Conservation (phyloP, 208 protist species). For the Acanthamoeba culbertsoni region DNA sequence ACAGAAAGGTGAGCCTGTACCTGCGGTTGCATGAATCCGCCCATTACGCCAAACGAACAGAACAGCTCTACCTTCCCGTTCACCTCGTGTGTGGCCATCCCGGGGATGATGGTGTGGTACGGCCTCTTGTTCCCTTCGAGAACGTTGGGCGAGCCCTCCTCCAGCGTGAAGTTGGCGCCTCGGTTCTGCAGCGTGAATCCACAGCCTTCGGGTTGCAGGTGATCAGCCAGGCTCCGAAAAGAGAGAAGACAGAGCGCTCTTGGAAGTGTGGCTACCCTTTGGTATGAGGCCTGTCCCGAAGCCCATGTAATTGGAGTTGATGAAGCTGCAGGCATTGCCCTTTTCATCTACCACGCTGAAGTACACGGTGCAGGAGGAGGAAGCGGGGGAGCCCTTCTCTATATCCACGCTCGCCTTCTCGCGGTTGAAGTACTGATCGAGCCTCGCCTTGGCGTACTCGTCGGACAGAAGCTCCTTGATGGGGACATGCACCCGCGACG, state of each 20-base stretch:
- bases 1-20: background rate
- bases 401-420: slow-evolving; percentile 38
- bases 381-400: slow-evolving; percentile 64
- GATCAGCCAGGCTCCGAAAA: background rate
- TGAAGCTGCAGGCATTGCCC: slow-evolving; percentile 84
- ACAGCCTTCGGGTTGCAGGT: slow-evolving; percentile 56
- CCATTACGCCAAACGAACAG: slow-evolving; percentile 82
- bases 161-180: slow-evolving; percentile 77
- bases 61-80: slow-evolving; percentile 69
- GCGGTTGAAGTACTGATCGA: slow-evolving; percentile 4
- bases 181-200: slow-evolving; percentile 86
- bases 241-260: background rate
- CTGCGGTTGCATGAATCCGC: slow-evolving; percentile 83
- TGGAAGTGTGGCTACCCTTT: slow-evolving; percentile 23
- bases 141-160: slow-evolving; percentile 74
- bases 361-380: slow-evolving; percentile 75
- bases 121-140: slow-evolving; percentile 78
- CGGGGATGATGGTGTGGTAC: slow-evolving; percentile 89
- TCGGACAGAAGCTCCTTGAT: slow-evolving; percentile 68
- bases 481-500: slow-evolving; percentile 51
- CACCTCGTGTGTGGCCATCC: slow-evolving; percentile 69
- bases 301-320: slow-evolving; percentile 83
- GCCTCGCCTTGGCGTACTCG: slow-evolving; percentile 61
- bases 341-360: slow-evolving; percentile 73
- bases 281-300: slow-evolving; percentile 84